Percentiles rank a stretch among this genome's conserved stretches.
Evolutionary conservation across 768 basidiomycete species (phyloP).

Genomic region (Podaxis sp.): DNA sequence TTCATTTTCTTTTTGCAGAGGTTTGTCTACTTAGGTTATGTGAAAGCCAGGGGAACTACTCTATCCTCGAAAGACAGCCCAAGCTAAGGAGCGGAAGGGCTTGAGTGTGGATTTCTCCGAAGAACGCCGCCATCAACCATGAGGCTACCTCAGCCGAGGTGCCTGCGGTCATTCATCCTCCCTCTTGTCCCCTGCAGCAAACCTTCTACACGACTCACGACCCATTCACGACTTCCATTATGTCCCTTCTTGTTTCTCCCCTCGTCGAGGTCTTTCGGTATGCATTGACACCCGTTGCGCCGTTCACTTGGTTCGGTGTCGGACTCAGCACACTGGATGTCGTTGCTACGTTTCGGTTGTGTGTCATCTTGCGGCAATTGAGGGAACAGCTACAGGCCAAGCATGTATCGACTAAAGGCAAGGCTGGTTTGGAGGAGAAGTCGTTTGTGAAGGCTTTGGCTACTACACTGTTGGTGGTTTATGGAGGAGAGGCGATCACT

Average conservation of each 20-base stretch:
- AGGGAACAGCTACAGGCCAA: constrained; percentile 47
- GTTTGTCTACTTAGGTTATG: no score
- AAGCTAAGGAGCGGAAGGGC: neutral
- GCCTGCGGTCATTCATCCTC: neutral
- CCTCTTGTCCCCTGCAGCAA: neutral
- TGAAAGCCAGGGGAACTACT: no score
- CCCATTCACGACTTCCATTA: constrained; percentile 9
- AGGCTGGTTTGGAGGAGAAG: constrained; percentile 39
- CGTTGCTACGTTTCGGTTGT: constrained; percentile 66
- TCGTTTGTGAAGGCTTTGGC: constrained; percentile 59
- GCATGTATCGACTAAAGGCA: constrained; percentile 43
- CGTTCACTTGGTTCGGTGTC: constrained; percentile 67
- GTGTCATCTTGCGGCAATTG: constrained; percentile 66
- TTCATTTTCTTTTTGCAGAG: no score
- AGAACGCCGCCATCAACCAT: neutral
- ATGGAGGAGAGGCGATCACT: constrained; percentile 73
- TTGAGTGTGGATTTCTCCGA: neutral
- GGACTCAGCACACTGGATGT: constrained; percentile 64
- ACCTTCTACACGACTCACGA: neutral
- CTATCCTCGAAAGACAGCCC: no score
- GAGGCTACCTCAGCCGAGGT: constrained; percentile 4
- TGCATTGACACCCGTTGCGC: constrained; percentile 57
- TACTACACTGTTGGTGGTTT: constrained; percentile 67
- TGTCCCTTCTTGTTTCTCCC: constrained; percentile 26
- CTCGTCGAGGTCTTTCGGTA: constrained; percentile 54